A percentile compares a stretch with the other conserved stretches of the same genome.
Evolutionary conservation across 78 protist genomes (phyloP).

Genomic region (Dictyostelium firmibasis): DNA sequence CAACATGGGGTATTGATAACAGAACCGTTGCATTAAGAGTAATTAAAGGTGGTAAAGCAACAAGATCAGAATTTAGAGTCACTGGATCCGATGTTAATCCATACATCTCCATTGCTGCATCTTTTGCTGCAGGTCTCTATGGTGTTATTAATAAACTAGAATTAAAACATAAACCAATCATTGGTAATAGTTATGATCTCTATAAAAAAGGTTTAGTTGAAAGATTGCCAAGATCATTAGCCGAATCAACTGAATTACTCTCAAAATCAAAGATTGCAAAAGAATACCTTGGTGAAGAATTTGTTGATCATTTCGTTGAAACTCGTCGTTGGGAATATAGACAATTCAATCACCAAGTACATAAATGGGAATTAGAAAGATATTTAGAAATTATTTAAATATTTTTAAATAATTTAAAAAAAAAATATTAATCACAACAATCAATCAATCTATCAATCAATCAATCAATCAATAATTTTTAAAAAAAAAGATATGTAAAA

Average conservation of each 20-base stretch:
- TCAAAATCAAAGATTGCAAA: constrained; percentile 59
- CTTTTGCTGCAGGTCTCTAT: constrained; percentile 81
- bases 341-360: constrained; percentile 72
- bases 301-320: constrained; percentile 75
- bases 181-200: constrained; percentile 41
- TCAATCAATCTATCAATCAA: too few species aligned
- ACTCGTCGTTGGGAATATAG: constrained; percentile 81
- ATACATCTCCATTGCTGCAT: constrained; percentile 76
- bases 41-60: constrained; percentile 70
- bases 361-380: constrained; percentile 77
- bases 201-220: constrained; percentile 32
- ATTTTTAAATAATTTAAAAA: background rate
- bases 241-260: constrained; percentile 39
- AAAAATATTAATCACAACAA: background rate
- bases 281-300: constrained; percentile 78
- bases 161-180: constrained; percentile 16
- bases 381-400: constrained; percentile 77
- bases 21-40: constrained; percentile 75
- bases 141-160: constrained; percentile 69
- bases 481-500: too few species aligned
- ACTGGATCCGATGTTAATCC: constrained; percentile 79
- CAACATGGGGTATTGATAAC: constrained; percentile 71
- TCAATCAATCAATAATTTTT: too few species aligned
- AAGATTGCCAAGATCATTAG: constrained; percentile 58
- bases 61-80: constrained; percentile 61